Percentiles rank a stretch among this genome's conserved stretches.
These are phyloP conservation scores for Ascosphaera apis DNA, from an alignment of 2,329 filamentous ascomycete genomes.

Conservation along the genomic window DNA sequence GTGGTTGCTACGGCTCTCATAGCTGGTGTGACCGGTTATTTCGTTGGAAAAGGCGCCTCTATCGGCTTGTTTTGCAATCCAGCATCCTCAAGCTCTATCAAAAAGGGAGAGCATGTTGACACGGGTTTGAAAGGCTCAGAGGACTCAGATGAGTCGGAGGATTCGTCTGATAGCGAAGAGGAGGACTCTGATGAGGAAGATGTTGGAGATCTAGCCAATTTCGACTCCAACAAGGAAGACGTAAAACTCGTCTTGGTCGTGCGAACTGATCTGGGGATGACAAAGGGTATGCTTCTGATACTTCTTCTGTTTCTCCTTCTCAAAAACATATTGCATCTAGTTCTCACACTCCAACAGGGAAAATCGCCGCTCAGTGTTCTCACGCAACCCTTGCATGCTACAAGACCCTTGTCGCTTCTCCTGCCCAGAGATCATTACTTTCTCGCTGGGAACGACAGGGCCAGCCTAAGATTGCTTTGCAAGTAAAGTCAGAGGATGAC, in stretches of 20 bases:
- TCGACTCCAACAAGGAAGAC: slow-evolving; percentile 43
- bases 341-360: slow-evolving; percentile 33
- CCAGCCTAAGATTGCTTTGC: slow-evolving; percentile 83
- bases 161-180: slow-evolving; percentile 33
- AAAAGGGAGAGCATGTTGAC: slow-evolving; percentile 16
- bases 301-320: slow-evolving; percentile 1
- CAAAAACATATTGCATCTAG: slow-evolving; percentile 3
- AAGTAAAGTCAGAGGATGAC: slow-evolving; percentile 66
- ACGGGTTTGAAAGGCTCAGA: slow-evolving; percentile 13
- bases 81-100: slow-evolving; percentile 4
- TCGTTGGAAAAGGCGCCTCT: slow-evolving; percentile 38
- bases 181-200: slow-evolving; percentile 47
- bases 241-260: slow-evolving; percentile 90
- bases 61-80: slow-evolving; percentile 51
- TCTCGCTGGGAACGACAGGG: slow-evolving; percentile 66
- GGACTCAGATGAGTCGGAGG: slow-evolving; percentile 9
- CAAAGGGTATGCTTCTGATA: slow-evolving; percentile 44
- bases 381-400: slow-evolving; percentile 97
- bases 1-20: slow-evolving; percentile 52
- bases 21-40: slow-evolving; percentile 53
- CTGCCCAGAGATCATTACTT: slow-evolving; percentile 38
- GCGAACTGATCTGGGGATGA: slow-evolving; percentile 88
- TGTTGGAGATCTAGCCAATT: slow-evolving; percentile 23
- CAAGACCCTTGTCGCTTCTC: slow-evolving; percentile 45
- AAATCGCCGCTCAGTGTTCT: slow-evolving; percentile 86